phyloP scores from a whole-genome alignment of 2,329 filamentous ascomycete species.

The Gaeumannomyces sp. region DNA sequence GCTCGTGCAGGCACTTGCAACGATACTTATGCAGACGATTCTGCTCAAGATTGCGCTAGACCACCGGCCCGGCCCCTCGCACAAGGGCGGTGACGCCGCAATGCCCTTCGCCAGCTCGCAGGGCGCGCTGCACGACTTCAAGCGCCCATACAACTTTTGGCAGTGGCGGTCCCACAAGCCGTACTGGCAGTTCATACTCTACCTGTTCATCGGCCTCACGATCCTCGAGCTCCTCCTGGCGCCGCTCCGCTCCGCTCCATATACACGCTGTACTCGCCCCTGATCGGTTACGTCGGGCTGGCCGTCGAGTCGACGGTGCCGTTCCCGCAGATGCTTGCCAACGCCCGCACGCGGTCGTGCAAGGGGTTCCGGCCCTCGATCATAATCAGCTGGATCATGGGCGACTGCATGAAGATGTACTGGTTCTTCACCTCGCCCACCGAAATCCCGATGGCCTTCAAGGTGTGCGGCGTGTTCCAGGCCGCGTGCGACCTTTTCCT shows the following conservation, averaged over 20 bases:
- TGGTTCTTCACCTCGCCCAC: slow-evolving; percentile 71
- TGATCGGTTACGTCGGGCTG: slow-evolving; percentile 70
- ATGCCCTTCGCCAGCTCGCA: slow-evolving; percentile 55
- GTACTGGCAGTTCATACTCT: slow-evolving; percentile 74
- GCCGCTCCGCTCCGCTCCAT: slow-evolving; percentile 40
- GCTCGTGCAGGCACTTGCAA: slow-evolving; percentile 58
- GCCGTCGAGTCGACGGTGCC: slow-evolving; percentile 76
- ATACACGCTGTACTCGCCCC: slow-evolving; percentile 59
- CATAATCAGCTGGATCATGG: slow-evolving; percentile 69
- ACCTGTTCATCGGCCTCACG: slow-evolving; percentile 56
- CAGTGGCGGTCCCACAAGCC: slow-evolving; percentile 70
- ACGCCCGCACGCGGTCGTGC: slow-evolving; percentile 62
- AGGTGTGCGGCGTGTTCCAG: slow-evolving; percentile 77
- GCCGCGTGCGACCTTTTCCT: slow-evolving; percentile 69
- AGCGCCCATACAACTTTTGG: slow-evolving; percentile 73
- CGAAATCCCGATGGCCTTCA: slow-evolving; percentile 71
- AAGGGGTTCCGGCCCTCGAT: slow-evolving; percentile 73
- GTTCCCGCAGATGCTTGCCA: slow-evolving; percentile 70
- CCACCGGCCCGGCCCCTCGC: slow-evolving; percentile 53
- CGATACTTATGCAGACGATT: slow-evolving; percentile 56
- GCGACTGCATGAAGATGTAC: slow-evolving; percentile 83
- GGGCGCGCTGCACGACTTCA: slow-evolving; percentile 33
- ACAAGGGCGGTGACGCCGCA: slow-evolving; percentile 54
- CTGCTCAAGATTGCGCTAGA: slow-evolving; percentile 65
- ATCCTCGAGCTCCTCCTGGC: slow-evolving; percentile 63